A percentile compares a stretch with the other conserved stretches of the same genome.
Conservation (phyloP, 495 filamentous ascomycete genomes). For the Neurospora terricola region DNA sequence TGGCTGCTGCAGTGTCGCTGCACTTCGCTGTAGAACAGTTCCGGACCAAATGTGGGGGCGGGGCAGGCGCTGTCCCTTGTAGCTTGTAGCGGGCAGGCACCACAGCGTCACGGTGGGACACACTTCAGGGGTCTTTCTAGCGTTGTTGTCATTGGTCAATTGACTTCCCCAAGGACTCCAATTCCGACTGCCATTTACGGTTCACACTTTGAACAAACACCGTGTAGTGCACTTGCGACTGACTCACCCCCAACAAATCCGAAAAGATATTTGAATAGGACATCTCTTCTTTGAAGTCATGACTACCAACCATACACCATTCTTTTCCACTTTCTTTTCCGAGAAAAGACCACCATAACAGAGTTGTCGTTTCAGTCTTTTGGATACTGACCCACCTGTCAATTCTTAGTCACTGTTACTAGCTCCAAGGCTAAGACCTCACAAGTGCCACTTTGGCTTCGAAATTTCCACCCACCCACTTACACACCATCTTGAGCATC, state of each 20-base stretch:
- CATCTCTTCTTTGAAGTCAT: not conserved
- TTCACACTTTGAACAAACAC: not conserved
- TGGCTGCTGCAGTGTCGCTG: not conserved
- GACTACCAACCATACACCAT: not conserved
- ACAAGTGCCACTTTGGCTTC: not conserved
- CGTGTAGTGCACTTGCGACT: not conserved
- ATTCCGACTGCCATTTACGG: not conserved
- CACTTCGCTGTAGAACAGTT: not conserved
- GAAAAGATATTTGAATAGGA: not conserved
- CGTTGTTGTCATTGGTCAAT: not conserved
- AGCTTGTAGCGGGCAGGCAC: not conserved
- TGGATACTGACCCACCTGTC: not conserved
- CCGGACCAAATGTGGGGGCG: not conserved
- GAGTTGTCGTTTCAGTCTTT: not conserved
- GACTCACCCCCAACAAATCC: not conserved
- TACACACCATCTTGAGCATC: not conserved
- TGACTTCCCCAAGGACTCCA: not conserved
- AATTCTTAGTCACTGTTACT: not conserved
- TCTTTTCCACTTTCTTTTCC: not conserved
- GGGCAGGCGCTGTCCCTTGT: not conserved
- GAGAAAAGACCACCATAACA: not conserved
- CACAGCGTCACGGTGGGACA: not conserved
- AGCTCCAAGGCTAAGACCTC: not conserved
- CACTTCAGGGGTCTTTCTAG: not conserved
- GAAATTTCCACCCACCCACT: not conserved